These are phyloP conservation scores for Alternaria triticimaculans DNA, from an alignment of 2,329 filamentous ascomycete species.

Conservation along the genomic window DNA sequence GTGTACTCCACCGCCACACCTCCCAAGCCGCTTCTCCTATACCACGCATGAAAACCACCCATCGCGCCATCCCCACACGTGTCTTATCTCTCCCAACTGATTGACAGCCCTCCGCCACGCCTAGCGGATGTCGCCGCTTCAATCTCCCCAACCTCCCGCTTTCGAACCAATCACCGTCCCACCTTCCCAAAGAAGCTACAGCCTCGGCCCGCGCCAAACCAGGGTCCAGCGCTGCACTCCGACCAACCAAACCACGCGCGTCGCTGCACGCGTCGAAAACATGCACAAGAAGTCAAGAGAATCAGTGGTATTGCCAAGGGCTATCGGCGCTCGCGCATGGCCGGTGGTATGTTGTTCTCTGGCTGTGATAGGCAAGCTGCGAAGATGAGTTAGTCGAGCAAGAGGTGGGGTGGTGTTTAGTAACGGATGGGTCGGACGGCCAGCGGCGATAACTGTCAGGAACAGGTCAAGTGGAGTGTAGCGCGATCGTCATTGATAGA, in stretches of 20 bases:
- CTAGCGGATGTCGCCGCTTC: constrained; percentile 10
- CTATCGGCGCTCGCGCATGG: not conserved
- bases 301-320: not conserved
- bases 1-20: not conserved
- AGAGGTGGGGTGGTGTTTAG: not conserved
- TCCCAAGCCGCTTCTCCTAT: not conserved
- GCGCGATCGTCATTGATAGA: not conserved
- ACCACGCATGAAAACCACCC: not conserved
- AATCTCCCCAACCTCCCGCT: not conserved
- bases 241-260: constrained; percentile 5
- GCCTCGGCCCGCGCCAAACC: constrained; percentile 3
- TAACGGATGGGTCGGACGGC: not conserved
- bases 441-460: constrained; percentile 1
- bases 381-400: not conserved
- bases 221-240: not conserved
- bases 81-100: not conserved
- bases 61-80: not conserved
- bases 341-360: not conserved
- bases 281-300: not conserved
- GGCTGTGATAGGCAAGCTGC: constrained; percentile 2
- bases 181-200: constrained; percentile 18
- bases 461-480: constrained; percentile 5
- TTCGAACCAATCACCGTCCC: constrained; percentile 5
- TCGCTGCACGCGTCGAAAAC: constrained; percentile 3
- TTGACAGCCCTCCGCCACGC: not conserved